Conservation (phyloP, 768 basidiomycete genomes). For the Mycena belliarum region DNA sequence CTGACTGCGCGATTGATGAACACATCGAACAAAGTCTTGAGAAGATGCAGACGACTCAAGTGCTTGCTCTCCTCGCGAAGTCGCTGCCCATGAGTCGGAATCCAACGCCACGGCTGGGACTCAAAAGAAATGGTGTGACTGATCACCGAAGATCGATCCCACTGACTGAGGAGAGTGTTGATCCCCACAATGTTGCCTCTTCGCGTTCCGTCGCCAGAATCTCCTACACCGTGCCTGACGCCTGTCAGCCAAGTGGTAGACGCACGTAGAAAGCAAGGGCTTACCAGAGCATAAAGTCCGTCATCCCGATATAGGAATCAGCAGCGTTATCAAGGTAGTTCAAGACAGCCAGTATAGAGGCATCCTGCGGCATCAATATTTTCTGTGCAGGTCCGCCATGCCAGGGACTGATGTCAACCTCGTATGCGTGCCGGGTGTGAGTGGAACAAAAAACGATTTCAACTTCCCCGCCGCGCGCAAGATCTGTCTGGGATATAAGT, state of each 20-base stretch:
- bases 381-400: not conserved
- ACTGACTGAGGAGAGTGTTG: not conserved
- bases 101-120: not conserved
- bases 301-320: constrained; percentile 4
- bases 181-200: not conserved
- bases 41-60: constrained; percentile 25
- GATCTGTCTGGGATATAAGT: constrained; percentile 11
- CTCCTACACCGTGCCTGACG: constrained; percentile 19
- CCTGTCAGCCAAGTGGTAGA: not conserved
- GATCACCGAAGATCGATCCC: not conserved
- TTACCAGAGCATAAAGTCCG: constrained; percentile 24
- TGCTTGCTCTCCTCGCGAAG: constrained; percentile 21
- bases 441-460: not conserved
- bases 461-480: not conserved
- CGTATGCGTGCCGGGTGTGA: not conserved
- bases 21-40: constrained; percentile 30
- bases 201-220: constrained; percentile 16
- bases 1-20: constrained; percentile 31
- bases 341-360: constrained; percentile 22
- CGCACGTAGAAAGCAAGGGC: not conserved
- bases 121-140: not conserved
- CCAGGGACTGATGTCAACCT: not conserved
- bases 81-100: not conserved
- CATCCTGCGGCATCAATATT: constrained; percentile 21
- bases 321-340: constrained; percentile 23